Percentiles rank a stretch among this genome's conserved stretches.
phyloP scores from a whole-genome alignment of 139 green algal species.

The Zygnema circumcarinatum region DNA sequence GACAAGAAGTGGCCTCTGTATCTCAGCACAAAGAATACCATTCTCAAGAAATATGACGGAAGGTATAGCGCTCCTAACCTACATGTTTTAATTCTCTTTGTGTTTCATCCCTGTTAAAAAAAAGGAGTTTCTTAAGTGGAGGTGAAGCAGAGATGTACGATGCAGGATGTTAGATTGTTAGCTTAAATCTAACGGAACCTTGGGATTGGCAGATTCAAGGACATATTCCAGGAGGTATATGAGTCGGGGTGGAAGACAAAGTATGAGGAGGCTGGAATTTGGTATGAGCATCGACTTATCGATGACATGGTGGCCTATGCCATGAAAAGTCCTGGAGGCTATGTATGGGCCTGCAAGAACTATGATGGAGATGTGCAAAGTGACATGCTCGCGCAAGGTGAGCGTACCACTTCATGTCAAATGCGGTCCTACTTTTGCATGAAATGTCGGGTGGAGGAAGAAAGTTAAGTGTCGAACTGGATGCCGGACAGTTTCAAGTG shows the following conservation, averaged over 20 bases:
- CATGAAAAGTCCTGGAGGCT: slow-evolving; percentile 91
- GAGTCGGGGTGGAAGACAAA: slow-evolving; percentile 79
- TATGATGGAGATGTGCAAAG: slow-evolving; percentile 93
- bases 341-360: slow-evolving; percentile 98
- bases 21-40: slow-evolving; percentile 98
- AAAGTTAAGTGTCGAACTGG: too few relatives aligned
- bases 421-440: too few relatives aligned
- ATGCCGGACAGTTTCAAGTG: too few relatives aligned
- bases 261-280: slow-evolving; percentile 87
- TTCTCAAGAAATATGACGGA: slow-evolving; percentile 96
- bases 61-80: slow-evolving; percentile 40
- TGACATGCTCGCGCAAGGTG: slow-evolving; percentile 87
- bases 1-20: slow-evolving; percentile 86
- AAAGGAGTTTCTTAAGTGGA: background rate
- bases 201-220: slow-evolving; percentile 65
- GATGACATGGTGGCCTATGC: slow-evolving; percentile 97
- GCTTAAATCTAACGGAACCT: too few relatives aligned
- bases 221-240: slow-evolving; percentile 63
- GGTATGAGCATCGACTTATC: slow-evolving; percentile 97
- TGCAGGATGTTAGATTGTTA: too few relatives aligned
- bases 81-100: slow-evolving; percentile 38
- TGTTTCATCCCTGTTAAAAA: slow-evolving; percentile 60
- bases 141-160: background rate
- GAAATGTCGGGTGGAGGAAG: too few relatives aligned
- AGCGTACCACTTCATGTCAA: too few relatives aligned